phyloP scores from a whole-genome alignment of 2,329 filamentous ascomycete species.

The Neurospora sp. region DNA sequence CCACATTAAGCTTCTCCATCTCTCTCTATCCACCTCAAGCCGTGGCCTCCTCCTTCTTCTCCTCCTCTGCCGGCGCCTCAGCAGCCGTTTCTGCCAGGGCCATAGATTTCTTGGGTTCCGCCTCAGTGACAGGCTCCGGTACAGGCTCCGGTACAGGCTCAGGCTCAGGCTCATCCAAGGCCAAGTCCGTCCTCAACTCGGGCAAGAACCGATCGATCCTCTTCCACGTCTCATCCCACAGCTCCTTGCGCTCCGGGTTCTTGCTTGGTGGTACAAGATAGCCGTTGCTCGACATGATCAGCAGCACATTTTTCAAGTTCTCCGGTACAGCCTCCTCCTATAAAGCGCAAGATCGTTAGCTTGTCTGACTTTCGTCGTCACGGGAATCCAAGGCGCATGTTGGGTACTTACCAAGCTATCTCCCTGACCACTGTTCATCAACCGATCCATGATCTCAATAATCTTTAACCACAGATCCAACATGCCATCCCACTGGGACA shows the following conservation, averaged over 20 bases:
- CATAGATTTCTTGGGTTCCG: conserved; percentile 2
- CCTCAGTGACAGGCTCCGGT: conserved; percentile 3
- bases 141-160: conserved; percentile 6
- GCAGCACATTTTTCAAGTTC: conserved; percentile 87
- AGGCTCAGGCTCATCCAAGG: conserved; percentile 34
- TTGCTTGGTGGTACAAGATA: conserved; percentile 64
- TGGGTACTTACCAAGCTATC: conserved; percentile 66
- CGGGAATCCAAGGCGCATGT: neutral
- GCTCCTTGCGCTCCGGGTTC: conserved; percentile 42
- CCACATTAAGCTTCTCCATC: neutral
- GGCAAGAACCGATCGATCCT: conserved; percentile 56
- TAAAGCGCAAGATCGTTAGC: conserved; percentile 7
- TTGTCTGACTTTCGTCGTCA: neutral
- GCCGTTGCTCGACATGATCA: conserved; percentile 88
- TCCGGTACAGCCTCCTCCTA: conserved; percentile 93
- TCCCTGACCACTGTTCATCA: conserved; percentile 92
- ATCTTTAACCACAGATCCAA: conserved; percentile 87
- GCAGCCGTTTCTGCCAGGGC: neutral
- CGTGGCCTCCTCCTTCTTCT: neutral
- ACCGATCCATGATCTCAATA: conserved; percentile 84
- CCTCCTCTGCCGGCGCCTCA: neutral
- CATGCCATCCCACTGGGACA: conserved; percentile 82
- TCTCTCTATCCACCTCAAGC: neutral
- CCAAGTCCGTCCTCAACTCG: conserved; percentile 46
- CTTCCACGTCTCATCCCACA: conserved; percentile 56